A percentile compares a stretch with the other conserved stretches of the same genome.
phyloP scores from a whole-genome alignment of 768 basidiomycete genomes.

The Tricholoma matsutake region DNA sequence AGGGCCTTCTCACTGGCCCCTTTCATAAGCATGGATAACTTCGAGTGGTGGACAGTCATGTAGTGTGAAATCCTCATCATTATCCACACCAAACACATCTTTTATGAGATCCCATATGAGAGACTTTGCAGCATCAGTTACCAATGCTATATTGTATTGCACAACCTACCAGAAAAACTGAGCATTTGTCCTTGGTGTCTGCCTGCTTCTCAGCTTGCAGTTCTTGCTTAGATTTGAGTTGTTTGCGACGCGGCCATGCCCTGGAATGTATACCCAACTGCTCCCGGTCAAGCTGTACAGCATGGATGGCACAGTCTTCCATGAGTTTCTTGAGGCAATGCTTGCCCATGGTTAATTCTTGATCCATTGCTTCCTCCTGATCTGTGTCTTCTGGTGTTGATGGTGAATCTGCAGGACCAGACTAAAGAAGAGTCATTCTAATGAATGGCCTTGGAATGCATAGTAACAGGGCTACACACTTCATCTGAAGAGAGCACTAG shows the following conservation, averaged over 20 bases:
- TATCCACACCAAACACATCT: neutral
- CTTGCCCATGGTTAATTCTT: too few relatives aligned
- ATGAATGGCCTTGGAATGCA: too few relatives aligned
- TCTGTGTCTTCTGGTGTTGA: too few relatives aligned
- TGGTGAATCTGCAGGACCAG: too few relatives aligned
- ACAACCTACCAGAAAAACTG: neutral
- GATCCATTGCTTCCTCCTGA: too few relatives aligned
- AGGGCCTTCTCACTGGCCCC: conserved; percentile 2
- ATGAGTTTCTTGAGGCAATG: too few relatives aligned
- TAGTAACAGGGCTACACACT: too few relatives aligned
- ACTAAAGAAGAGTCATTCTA: too few relatives aligned
- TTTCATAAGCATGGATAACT: neutral
- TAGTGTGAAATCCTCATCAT: neutral
- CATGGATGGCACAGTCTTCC: too few relatives aligned
- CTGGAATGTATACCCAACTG: neutral
- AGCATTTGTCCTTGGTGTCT: neutral
- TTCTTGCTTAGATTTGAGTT: neutral
- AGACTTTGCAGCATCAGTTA: neutral
- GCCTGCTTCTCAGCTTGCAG: neutral
- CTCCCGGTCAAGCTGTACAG: too few relatives aligned
- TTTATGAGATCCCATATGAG: neutral
- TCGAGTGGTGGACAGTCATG: neutral
- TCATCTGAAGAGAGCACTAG: too few relatives aligned
- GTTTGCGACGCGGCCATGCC: neutral
- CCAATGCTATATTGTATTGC: neutral